Percentiles rank a stretch among this genome's conserved stretches.
phyloP scores from a whole-genome alignment of 2,329 filamentous ascomycete species.

The Aspergillus sergii region DNA sequence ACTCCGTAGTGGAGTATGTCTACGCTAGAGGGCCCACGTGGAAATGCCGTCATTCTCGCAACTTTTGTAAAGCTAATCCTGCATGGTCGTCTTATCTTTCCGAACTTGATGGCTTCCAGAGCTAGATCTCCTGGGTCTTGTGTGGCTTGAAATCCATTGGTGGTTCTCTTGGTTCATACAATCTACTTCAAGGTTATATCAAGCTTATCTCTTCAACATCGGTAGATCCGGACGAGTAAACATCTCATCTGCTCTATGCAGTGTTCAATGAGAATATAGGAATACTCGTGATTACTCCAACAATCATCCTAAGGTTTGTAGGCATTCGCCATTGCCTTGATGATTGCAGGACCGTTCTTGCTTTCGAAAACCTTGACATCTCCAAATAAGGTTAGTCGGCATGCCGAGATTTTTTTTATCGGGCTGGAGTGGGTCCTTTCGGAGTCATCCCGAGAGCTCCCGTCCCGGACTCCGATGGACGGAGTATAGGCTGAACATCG shows the following conservation, averaged over 20 bases:
- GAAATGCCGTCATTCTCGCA: background rate
- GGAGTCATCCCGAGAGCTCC: background rate
- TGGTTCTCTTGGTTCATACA: background rate
- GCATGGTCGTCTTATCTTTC: background rate
- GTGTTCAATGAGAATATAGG: background rate
- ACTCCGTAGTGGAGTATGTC: background rate
- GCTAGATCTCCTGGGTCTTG: background rate
- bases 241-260: background rate
- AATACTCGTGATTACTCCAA: background rate
- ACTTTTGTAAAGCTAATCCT: background rate
- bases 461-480: background rate
- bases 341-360: background rate
- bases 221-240: background rate
- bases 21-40: slow-evolving; percentile 3
- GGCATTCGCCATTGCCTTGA: background rate
- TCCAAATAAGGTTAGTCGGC: slow-evolving; percentile 1
- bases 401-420: slow-evolving; percentile 1
- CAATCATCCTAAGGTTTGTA: background rate
- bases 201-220: background rate
- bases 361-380: background rate
- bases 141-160: too few species aligned
- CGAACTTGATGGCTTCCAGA: background rate
- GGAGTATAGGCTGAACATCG: background rate
- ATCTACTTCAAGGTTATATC: background rate
- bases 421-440: background rate